A percentile compares a stretch with the other conserved stretches of the same genome.
phyloP scores from a whole-genome alignment of 257 asterid species.

The Penstemon newberryi region DNA sequence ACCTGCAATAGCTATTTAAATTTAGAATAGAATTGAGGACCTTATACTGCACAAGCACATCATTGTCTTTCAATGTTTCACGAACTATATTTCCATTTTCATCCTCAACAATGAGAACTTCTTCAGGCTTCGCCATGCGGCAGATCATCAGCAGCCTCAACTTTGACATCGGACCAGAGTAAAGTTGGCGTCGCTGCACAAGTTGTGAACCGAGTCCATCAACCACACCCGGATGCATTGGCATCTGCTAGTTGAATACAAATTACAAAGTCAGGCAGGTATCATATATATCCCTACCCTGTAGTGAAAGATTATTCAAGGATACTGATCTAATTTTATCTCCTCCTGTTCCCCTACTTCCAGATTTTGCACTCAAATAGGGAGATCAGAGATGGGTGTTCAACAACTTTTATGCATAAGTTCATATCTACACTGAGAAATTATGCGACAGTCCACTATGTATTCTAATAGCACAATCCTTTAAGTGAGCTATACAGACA shows the following conservation, averaged over 20 bases:
- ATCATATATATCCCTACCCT: constrained; percentile 5
- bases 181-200: constrained; percentile 82
- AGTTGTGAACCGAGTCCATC: constrained; percentile 86
- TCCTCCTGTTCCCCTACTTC: background rate
- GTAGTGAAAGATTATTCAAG: background rate
- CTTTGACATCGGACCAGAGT: constrained; percentile 88
- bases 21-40: constrained; percentile 35
- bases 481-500: background rate
- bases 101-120: constrained; percentile 94
- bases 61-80: constrained; percentile 98
- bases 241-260: constrained; percentile 50
- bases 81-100: constrained; percentile 99
- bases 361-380: background rate
- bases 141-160: constrained; percentile 90
- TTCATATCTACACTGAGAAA: too few species aligned
- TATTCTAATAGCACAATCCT: background rate
- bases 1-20: constrained; percentile 13
- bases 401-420: too few species aligned
- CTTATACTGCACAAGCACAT: constrained; percentile 96
- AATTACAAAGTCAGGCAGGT: constrained; percentile 32
- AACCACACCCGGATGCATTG: constrained; percentile 60
- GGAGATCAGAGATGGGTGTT: too few species aligned
- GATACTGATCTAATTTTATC: background rate
- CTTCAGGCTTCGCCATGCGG: constrained; percentile 99
- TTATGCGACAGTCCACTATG: too few species aligned